Base-by-base conservation (phyloP, 305 asterid genomes). In the Solanum chacoense region DNA sequence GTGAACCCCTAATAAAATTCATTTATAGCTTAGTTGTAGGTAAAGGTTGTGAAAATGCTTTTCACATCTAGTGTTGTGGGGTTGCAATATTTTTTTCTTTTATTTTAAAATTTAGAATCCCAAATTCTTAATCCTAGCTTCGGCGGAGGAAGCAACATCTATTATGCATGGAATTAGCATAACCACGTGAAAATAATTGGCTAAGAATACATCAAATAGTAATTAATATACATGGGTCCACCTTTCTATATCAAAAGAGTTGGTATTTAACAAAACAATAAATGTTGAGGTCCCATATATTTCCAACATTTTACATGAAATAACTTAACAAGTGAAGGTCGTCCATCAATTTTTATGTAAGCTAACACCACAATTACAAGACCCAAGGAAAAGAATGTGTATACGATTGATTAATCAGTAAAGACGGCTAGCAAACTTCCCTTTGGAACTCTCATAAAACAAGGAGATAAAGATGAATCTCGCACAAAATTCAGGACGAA, bases 191-290 rank as follows among this genome's bases (percentile, higher is more conserved):
- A 55, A 55, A 55, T 3, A 20, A 55, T 7, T 55, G 24, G 24
- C 24, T 0, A 36, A 78, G 84, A 78, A 78, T 37, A 37, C 84
- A 78, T 34, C 84, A 1, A n/a, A 78, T 69, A 24, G 69, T 59
- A 20, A 37, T 87, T 59, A 20, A 37, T 85, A 90, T 36, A 45
- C 69, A 42, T 28, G 34, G 72, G 26, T 73, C 37, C 85, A 80
- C 24, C 36, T 80, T 40, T 80, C 85, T 40, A 40, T 6, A 14
- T 78, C 85, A 12, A 78, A 36, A 76, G 6, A 35, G 10, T 34
- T 20, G 11, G 13, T 42, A 77, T 36, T 77, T 0, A 36, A 37
- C 63, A 78, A 77, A 38, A 32, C 24, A n/a, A 24, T 79, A 24
- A 79, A 79, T 78, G 65, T 24, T 24, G 8, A 78, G 85, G 65